Conservation (phyloP, 345 rosid species). For the Citrus glauca region DNA sequence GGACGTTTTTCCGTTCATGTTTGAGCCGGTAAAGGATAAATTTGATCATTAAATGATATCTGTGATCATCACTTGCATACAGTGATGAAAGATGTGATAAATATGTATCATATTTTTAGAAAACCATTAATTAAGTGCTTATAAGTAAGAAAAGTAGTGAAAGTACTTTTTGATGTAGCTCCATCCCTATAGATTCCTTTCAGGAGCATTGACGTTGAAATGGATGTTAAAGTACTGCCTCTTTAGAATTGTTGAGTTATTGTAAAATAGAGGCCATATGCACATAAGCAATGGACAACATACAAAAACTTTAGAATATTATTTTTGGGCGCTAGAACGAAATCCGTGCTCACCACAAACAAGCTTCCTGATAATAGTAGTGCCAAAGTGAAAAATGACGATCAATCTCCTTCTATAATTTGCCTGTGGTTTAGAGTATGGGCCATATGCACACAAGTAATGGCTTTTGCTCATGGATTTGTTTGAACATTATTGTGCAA, state of each 20-base stretch:
- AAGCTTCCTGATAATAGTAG: not conserved
- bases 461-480: not conserved
- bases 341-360: too few relatives aligned
- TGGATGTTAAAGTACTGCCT: not conserved
- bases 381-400: not conserved
- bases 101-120: too few relatives aligned
- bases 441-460: too few relatives aligned
- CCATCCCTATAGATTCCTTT: not conserved
- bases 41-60: not conserved
- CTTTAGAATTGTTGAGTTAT: not conserved
- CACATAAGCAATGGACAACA: too few relatives aligned
- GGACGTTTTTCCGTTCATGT: conserved; percentile 71
- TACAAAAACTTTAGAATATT: too few relatives aligned
- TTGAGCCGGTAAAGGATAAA: conserved; percentile 74
- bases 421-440: too few relatives aligned
- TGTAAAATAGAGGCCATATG: not conserved
- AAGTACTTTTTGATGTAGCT: too few relatives aligned
- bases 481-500: not conserved
- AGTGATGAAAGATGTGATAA: too few relatives aligned
- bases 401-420: too few relatives aligned
- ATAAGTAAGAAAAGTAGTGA: too few relatives aligned
- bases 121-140: too few relatives aligned
- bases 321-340: too few relatives aligned
- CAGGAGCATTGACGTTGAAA: not conserved
- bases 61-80: not conserved